phyloP scores from a whole-genome alignment of 352 stramenopile genomes.

The Phytophthora lateralis region DNA sequence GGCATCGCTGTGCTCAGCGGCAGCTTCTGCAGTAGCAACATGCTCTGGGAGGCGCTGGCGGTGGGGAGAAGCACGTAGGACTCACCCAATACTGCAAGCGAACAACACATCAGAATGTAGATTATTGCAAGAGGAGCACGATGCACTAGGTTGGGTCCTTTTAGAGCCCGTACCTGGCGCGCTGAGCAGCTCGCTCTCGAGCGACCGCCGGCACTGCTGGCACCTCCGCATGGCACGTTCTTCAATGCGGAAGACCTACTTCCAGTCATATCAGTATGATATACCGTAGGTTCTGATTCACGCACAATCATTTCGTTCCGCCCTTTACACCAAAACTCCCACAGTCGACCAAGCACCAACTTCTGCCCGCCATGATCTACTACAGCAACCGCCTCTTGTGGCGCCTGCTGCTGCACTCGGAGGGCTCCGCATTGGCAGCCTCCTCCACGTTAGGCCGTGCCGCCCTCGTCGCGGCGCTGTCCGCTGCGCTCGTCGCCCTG shows the following conservation, averaged over 20 bases:
- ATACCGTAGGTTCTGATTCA: slow-evolving; percentile 19
- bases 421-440: slow-evolving; percentile 42
- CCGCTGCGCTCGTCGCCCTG: slow-evolving; percentile 27
- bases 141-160: neutral
- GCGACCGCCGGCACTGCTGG: slow-evolving; percentile 40
- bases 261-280: slow-evolving; percentile 6
- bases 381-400: slow-evolving; percentile 49
- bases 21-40: slow-evolving; percentile 55
- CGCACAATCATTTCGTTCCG: slow-evolving; percentile 24
- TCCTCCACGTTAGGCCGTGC: slow-evolving; percentile 36
- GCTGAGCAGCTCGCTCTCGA: slow-evolving; percentile 44
- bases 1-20: slow-evolving; percentile 16
- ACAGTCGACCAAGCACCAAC: slow-evolving; percentile 4
- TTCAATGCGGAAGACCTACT: slow-evolving; percentile 14
- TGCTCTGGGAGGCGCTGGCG: slow-evolving; percentile 59
- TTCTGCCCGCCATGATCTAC: slow-evolving; percentile 44
- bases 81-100: slow-evolving; percentile 52
- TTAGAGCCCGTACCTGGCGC: slow-evolving; percentile 31
- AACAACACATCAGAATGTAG: slow-evolving; percentile 13
- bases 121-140: neutral
- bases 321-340: neutral
- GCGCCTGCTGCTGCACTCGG: slow-evolving; percentile 38
- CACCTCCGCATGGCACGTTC: slow-evolving; percentile 32
- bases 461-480: slow-evolving; percentile 25
- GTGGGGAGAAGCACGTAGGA: slow-evolving; percentile 81